phyloP scores from a whole-genome alignment of 2,329 filamentous ascomycete genomes.

The Mollisiaceae sp. region DNA sequence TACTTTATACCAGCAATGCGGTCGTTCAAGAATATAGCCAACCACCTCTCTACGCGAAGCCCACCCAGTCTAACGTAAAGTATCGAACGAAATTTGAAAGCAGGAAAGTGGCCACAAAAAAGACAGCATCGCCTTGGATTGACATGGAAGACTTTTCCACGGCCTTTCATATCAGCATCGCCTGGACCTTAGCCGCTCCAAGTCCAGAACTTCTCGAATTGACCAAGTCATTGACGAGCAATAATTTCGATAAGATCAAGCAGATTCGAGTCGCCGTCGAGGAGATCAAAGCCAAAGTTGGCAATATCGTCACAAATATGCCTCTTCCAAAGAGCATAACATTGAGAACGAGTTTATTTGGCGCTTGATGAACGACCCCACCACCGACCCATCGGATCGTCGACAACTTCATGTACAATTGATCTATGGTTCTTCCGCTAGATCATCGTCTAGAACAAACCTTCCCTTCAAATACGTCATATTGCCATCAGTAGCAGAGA shows the following conservation, averaged over 20 bases:
- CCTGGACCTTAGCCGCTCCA: conserved; percentile 73
- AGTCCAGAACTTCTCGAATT: conserved; percentile 48
- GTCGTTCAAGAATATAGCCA: conserved; percentile 66
- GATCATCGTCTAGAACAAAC: too few relatives aligned
- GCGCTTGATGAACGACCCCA: conserved; percentile 1
- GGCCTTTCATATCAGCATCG: conserved; percentile 87
- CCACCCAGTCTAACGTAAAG: conserved; percentile 15
- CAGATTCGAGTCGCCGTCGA: conserved; percentile 58
- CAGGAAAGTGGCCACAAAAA: conserved; percentile 21
- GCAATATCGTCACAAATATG: conserved; percentile 67
- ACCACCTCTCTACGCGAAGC: conserved; percentile 68
- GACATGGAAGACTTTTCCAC: conserved; percentile 50
- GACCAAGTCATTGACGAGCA: conserved; percentile 40
- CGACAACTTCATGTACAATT: too few relatives aligned
- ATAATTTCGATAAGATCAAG: conserved; percentile 30
- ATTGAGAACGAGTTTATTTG: conserved; percentile 35
- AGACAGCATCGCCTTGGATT: conserved; percentile 25
- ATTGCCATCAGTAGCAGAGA: conserved; percentile 13
- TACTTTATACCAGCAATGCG: conserved; percentile 72
- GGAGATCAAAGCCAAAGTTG: conserved; percentile 75
- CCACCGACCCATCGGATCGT: neutral
- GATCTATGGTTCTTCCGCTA: too few relatives aligned
- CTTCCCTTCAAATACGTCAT: neutral
- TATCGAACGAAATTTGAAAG: neutral
- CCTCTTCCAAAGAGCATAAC: conserved; percentile 41